phyloP scores from a whole-genome alignment of 257 asterid species.

The Osmanthus fragrans region DNA sequence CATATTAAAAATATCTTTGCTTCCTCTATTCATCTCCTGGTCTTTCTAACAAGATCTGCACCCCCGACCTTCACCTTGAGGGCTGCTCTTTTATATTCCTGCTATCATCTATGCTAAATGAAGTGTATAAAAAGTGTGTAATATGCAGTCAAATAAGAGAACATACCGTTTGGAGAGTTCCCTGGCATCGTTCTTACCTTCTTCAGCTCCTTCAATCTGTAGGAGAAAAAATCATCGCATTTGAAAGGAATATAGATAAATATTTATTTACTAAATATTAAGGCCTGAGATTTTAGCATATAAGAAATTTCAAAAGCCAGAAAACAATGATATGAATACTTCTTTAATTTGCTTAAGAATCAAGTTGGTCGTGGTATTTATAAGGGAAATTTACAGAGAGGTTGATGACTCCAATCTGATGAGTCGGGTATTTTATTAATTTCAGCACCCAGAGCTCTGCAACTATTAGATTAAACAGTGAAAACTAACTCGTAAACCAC shows the following conservation, averaged over 20 bases:
- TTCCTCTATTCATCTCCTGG: background rate
- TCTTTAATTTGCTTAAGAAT: background rate
- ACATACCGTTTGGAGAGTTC: slow-evolving; percentile 71
- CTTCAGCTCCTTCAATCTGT: slow-evolving; percentile 52
- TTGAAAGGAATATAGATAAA: background rate
- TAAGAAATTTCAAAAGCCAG: background rate
- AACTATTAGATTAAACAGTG: slow-evolving; percentile 1
- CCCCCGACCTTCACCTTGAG: background rate
- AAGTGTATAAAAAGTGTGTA: background rate
- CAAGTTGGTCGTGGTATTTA: background rate
- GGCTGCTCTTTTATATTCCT: background rate
- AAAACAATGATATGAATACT: background rate
- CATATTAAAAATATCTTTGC: too few species aligned
- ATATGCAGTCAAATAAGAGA: background rate
- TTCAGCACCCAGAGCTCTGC: background rate
- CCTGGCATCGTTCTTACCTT: slow-evolving; percentile 42
- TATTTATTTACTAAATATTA: background rate
- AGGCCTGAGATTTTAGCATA: background rate
- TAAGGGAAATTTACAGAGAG: background rate
- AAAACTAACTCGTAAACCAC: background rate
- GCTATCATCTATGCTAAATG: background rate
- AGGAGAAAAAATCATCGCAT: slow-evolving; percentile 21
- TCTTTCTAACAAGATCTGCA: background rate
- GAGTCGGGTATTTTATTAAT: background rate
- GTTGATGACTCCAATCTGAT: background rate